A percentile compares a stretch with the other conserved stretches of the same genome.
These are phyloP conservation scores for Hanseniaspora osmophila DNA, from an alignment of 805 yeast species.

Conservation along the genomic window DNA sequence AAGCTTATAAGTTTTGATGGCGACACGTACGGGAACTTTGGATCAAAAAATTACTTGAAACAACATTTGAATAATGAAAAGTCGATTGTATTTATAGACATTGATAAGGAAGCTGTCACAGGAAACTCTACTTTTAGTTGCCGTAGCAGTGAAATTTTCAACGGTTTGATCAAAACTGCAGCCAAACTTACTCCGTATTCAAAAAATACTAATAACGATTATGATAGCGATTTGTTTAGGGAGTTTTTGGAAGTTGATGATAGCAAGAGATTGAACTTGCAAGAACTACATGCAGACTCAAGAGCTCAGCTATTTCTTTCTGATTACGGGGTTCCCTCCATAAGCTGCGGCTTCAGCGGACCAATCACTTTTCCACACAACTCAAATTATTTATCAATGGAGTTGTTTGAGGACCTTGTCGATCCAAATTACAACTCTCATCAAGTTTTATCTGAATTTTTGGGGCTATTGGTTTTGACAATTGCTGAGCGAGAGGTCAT, in stretches of 20 bases:
- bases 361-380: slow-evolving; percentile 28
- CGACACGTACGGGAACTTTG: slow-evolving; percentile 57
- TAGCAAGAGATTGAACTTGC: slow-evolving; percentile 22
- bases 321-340: slow-evolving; percentile 53
- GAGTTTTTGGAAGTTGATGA: not conserved
- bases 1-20: slow-evolving; percentile 73
- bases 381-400: slow-evolving; percentile 43
- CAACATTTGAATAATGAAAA: slow-evolving; percentile 32
- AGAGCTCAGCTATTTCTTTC: slow-evolving; percentile 50
- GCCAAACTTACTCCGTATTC: slow-evolving; percentile 32
- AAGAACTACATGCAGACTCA: slow-evolving; percentile 34
- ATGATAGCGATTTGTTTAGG: not conserved
- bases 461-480: slow-evolving; percentile 40
- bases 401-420: slow-evolving; percentile 39
- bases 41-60: slow-evolving; percentile 71
- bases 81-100: slow-evolving; percentile 36
- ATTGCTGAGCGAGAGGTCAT: slow-evolving; percentile 46
- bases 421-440: slow-evolving; percentile 43
- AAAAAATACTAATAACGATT: slow-evolving; percentile 4
- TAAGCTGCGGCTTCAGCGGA: slow-evolving; percentile 31
- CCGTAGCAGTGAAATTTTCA: slow-evolving; percentile 44
- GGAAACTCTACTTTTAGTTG: slow-evolving; percentile 34
- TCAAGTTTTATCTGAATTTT: slow-evolving; percentile 41
- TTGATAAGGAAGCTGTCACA: slow-evolving; percentile 27
- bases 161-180: slow-evolving; percentile 29